These are phyloP conservation scores for Annulohypoxylon bovei DNA, from an alignment of 495 filamentous ascomycete species.

Conservation along the genomic window DNA sequence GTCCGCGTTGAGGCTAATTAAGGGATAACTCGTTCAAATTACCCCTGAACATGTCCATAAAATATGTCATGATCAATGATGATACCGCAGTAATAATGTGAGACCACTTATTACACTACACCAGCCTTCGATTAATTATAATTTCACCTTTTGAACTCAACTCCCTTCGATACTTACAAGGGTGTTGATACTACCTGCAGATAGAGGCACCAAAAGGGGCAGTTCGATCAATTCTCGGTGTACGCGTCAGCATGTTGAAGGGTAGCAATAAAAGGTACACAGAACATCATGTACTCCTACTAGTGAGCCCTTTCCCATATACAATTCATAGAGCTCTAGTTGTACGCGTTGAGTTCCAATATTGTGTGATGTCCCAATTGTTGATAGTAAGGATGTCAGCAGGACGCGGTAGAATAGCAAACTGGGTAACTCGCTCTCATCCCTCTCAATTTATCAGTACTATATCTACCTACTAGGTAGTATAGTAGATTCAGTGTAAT, in stretches of 20 bases:
- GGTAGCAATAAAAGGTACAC: background rate
- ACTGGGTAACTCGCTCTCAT: background rate
- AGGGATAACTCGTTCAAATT: no score
- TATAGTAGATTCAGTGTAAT: no score
- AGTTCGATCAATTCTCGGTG: background rate
- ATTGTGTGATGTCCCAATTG: background rate
- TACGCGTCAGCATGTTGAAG: background rate
- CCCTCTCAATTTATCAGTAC: background rate
- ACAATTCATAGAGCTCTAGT: background rate
- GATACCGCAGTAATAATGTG: no score
- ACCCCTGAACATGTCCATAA: no score
- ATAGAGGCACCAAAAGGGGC: background rate
- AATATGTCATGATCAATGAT: no score
- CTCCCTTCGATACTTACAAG: no score
- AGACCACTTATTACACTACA: no score
- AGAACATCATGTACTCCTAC: background rate
- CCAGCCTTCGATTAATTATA: no score
- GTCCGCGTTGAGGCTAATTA: no score
- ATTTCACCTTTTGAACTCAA: no score
- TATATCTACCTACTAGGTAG: no score
- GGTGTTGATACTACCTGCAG: background rate
- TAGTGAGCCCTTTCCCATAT: background rate
- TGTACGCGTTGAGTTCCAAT: background rate
- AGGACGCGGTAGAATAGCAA: background rate
- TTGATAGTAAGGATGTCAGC: background rate